A percentile compares a stretch with the other conserved stretches of the same genome.
Conservation (phyloP, 495 filamentous ascomycete species). For the Podospora conica region DNA sequence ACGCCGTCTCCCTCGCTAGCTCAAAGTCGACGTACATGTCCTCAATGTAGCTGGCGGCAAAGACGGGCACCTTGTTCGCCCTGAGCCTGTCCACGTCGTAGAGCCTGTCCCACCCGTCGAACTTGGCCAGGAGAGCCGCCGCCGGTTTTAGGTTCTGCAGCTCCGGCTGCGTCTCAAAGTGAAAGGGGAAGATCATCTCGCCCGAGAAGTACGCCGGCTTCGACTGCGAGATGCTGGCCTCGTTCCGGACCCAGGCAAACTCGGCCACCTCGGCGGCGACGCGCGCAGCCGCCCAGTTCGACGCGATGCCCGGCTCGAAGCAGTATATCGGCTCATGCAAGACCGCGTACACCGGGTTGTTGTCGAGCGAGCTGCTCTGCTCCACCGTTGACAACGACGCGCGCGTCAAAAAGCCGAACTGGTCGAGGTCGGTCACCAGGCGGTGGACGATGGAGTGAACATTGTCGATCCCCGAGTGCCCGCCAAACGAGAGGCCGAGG, state of each 20-base stretch:
- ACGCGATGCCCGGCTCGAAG: conserved; percentile 39
- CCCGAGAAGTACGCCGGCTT: conserved; percentile 68
- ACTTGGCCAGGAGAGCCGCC: conserved; percentile 63
- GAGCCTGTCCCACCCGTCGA: conserved; percentile 61
- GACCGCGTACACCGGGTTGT: conserved; percentile 72
- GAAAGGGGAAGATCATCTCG: conserved; percentile 83
- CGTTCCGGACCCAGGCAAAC: conserved; percentile 41
- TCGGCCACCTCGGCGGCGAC: conserved; percentile 31
- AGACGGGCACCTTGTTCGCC: conserved; percentile 81
- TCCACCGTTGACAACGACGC: conserved; percentile 64
- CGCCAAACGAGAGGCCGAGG: conserved; percentile 69
- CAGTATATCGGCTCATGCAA: conserved; percentile 85
- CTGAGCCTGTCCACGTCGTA: conserved; percentile 69
- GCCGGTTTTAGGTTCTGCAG: conserved; percentile 56
- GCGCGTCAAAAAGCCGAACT: conserved; percentile 66
- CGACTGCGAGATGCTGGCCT: conserved; percentile 7
- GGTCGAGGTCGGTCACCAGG: conserved; percentile 60
- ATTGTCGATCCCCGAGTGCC: conserved; percentile 64
- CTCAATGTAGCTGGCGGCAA: conserved; percentile 75
- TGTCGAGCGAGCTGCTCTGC: conserved; percentile 58
- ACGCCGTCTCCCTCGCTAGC: conserved; percentile 63
- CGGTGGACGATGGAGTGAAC: conserved; percentile 67
- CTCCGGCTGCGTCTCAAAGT: conserved; percentile 72
- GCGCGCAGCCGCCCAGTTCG: conserved; percentile 45
- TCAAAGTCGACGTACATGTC: conserved; percentile 93